Evolutionary conservation across 768 basidiomycete genomes (phyloP).

Genomic region (Hericium erinaceus): DNA sequence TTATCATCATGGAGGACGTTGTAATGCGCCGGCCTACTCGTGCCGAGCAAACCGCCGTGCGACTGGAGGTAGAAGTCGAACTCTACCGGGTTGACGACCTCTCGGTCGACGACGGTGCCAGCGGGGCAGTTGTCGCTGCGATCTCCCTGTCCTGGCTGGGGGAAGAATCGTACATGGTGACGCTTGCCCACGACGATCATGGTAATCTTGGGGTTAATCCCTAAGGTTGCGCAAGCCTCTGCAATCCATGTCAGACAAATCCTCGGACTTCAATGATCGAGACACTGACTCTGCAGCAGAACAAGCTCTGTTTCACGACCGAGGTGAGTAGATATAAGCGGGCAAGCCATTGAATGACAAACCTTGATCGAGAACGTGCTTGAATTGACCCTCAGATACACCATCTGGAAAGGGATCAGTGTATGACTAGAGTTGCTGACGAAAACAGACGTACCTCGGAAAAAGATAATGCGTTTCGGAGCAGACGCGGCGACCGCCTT

Average conservation of each 20-base stretch:
- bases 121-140: slow-evolving; percentile 66
- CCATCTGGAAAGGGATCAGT: slow-evolving; percentile 26
- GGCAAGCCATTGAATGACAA: slow-evolving; percentile 9
- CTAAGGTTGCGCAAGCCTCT: slow-evolving; percentile 57
- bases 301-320: slow-evolving; percentile 39
- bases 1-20: slow-evolving; percentile 46
- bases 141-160: slow-evolving; percentile 40
- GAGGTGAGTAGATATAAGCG: slow-evolving; percentile 1
- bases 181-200: slow-evolving; percentile 76
- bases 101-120: slow-evolving; percentile 69
- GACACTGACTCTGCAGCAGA: slow-evolving; percentile 40
- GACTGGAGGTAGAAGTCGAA: slow-evolving; percentile 75
- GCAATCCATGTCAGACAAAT: background rate
- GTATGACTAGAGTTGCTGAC: background rate
- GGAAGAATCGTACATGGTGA: slow-evolving; percentile 62
- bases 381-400: slow-evolving; percentile 49
- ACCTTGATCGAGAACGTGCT: slow-evolving; percentile 44
- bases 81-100: slow-evolving; percentile 60
- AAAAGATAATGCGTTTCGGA: slow-evolving; percentile 72
- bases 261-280: background rate
- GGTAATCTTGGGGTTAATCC: slow-evolving; percentile 59
- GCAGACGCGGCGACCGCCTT: slow-evolving; percentile 25
- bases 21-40: slow-evolving; percentile 60
- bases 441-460: slow-evolving; percentile 39
- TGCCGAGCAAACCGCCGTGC: slow-evolving; percentile 71